These are phyloP conservation scores for Yarrowia deformans DNA, from an alignment of 805 yeast genomes.

Conservation along the genomic window DNA sequence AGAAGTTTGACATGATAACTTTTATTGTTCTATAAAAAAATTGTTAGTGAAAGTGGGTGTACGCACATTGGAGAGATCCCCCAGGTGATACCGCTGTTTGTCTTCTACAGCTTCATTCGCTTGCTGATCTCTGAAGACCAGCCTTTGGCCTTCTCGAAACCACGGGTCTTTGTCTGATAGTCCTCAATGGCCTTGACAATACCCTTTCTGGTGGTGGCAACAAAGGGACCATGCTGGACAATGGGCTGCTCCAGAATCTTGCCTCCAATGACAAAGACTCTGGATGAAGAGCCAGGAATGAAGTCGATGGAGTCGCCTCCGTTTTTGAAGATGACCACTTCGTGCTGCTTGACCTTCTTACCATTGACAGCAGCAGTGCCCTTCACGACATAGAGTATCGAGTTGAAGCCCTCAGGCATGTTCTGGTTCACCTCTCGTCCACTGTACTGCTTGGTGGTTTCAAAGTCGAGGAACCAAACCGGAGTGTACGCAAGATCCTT, in stretches of 20 bases:
- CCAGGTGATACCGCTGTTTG: too few species aligned
- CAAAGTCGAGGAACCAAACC: slow-evolving; percentile 71
- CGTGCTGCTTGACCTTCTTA: slow-evolving; percentile 55
- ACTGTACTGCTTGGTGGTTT: slow-evolving; percentile 51
- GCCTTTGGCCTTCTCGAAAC: slow-evolving; percentile 50
- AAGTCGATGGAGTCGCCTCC: slow-evolving; percentile 73
- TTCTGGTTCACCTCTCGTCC: slow-evolving; percentile 70
- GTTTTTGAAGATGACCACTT: slow-evolving; percentile 68
- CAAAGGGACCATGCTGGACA: slow-evolving; percentile 92
- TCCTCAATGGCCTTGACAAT: slow-evolving; percentile 74
- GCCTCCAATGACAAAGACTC: slow-evolving; percentile 74
- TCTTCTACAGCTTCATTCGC: slow-evolving; percentile 34
- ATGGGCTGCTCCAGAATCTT: slow-evolving; percentile 73
- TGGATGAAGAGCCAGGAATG: slow-evolving; percentile 55
- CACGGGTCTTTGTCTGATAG: slow-evolving; percentile 61
- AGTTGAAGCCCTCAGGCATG: slow-evolving; percentile 67
- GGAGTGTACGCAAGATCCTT: slow-evolving; percentile 85
- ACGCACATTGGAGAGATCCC: too few species aligned
- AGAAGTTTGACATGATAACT: too few species aligned
- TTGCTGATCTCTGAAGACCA: slow-evolving; percentile 50
- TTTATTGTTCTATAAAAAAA: too few species aligned
- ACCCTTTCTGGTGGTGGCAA: slow-evolving; percentile 70
- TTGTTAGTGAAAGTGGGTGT: too few species aligned
- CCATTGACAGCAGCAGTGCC: slow-evolving; percentile 64
- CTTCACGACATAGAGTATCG: slow-evolving; percentile 70